Evolutionary conservation across 169 alveolate genomes (phyloP).

Genomic region (Besnoitia besnoiti): DNA sequence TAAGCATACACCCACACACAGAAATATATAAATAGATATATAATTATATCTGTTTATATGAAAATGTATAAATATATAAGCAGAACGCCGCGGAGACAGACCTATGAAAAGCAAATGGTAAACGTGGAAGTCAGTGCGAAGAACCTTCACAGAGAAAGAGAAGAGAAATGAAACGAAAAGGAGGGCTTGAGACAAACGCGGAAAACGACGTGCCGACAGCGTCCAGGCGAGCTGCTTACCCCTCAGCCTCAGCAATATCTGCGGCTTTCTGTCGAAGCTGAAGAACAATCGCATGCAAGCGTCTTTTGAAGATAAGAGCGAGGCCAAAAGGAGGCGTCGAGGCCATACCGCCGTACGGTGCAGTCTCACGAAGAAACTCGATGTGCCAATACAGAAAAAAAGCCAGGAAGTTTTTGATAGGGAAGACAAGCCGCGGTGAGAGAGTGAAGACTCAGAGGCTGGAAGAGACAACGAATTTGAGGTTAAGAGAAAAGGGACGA

Average conservation of each 20-base stretch:
- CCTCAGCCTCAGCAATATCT: neutral
- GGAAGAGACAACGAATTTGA: neutral
- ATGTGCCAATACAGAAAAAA: neutral
- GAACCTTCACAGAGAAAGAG: neutral
- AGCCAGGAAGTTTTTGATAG: neutral
- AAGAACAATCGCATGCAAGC: no score
- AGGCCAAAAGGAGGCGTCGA: no score
- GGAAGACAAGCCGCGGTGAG: neutral
- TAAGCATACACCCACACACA: no score
- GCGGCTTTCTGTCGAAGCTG: neutral
- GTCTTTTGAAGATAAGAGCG: no score
- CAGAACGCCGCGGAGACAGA: neutral
- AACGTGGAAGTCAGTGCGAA: neutral
- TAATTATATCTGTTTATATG: no score
- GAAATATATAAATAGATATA: no score
- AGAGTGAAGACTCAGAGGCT: neutral
- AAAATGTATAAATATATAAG: no score
- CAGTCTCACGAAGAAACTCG: no score
- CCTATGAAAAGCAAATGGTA: neutral
- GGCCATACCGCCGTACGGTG: no score
- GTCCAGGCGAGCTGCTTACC: neutral
- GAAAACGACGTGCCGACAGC: neutral
- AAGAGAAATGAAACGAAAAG: neutral
- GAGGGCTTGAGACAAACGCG: no score
- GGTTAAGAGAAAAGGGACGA: neutral